Base-by-base conservation (phyloP, 139 green algal species). In the Auxenochlorella pyrenoidosa region DNA sequence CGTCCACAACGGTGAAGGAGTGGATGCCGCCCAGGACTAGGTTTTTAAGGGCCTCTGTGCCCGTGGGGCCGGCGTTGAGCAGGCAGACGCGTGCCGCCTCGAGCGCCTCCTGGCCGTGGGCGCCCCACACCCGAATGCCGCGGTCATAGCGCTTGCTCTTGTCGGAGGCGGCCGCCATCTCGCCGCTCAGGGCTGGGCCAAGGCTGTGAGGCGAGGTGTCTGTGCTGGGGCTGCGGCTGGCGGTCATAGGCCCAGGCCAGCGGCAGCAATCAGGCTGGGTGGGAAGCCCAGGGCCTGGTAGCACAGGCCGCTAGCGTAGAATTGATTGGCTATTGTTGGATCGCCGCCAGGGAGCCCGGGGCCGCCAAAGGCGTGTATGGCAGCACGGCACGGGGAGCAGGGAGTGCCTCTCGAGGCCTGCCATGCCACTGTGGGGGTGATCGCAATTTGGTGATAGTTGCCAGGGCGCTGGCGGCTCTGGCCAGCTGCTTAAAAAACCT, bases 1-100 rank as follows among this genome's bases (percentile, higher is more conserved):
- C 93, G 83, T 99, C 97, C 30, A 99, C 95, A 26, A 99, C 92
- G 0, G 97, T 99, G 92, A 99, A 99, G 2, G 93, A 93, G 12
- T 91, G 91, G 22, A 99, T 99, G 86, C 97, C 97, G 0, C 97
- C 97, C 43, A 99, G 93, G 0, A 99, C 97, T 30, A 99, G 89
- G 87, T 99, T 99, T 86, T 99, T 99, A 18, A 99, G 91, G 3
- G 97, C 94, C 87, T 99, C 98, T 1, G 94, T 94, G 32, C 96
- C 97, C 1, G 95, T 97, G 13, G 94, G 88, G 24, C 93, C 89
- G 59, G 82, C 79, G 30, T 95, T 94, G 0, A 98, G 91, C 66
- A 98, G 88, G 72, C 91, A 96, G 47, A 97, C 86, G 5, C 77
- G 68, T 21, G 95, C 93, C 38, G 65, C 68, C 76, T 98, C 96